Evolutionary conservation across 148 eudicot species (phyloP).

Genomic region (Arctostaphylos glauca): DNA sequence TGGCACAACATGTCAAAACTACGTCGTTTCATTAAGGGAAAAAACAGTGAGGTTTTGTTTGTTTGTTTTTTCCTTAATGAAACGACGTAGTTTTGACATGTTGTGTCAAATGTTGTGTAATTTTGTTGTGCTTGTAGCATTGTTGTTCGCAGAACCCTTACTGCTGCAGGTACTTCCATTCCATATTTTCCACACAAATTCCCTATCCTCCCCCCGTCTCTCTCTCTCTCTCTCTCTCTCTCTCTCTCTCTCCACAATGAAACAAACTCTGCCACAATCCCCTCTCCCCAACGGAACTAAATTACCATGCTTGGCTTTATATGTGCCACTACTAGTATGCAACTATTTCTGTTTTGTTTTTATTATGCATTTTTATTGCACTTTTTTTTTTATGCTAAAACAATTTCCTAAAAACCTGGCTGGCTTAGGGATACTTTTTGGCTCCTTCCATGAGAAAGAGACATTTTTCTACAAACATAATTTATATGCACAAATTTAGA

Average conservation of each 20-base stretch:
- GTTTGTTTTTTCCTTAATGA: too few relatives aligned
- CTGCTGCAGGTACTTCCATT: conserved; percentile 29
- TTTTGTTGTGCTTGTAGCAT: too few relatives aligned
- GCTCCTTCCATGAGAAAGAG: conserved; percentile 30
- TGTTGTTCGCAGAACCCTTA: neutral
- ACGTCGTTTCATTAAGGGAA: too few relatives aligned
- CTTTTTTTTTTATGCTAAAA: neutral
- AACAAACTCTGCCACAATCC: conserved; percentile 22
- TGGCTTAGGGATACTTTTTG: conserved; percentile 8
- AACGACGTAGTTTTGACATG: too few relatives aligned
- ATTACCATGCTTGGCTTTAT: conserved; percentile 23
- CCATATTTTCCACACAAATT: conserved; percentile 32
- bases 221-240: too few relatives aligned
- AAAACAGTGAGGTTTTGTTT: too few relatives aligned
- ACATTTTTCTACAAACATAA: conserved; percentile 6
- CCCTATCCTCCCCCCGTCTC: neutral
- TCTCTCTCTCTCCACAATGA: conserved; percentile 8
- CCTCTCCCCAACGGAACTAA: conserved; percentile 26
- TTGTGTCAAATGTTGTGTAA: too few relatives aligned
- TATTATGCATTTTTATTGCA: too few relatives aligned
- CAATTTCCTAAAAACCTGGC: neutral
- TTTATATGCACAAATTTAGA: too few relatives aligned
- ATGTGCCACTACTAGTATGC: neutral
- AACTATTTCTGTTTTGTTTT: conserved; percentile 1
- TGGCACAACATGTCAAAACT: too few relatives aligned